Evolutionary conservation across 2,329 filamentous ascomycete species (phyloP), one percentile per base, ranked within the genome.

Genomic region (Hypoxylon sp.): DNA sequence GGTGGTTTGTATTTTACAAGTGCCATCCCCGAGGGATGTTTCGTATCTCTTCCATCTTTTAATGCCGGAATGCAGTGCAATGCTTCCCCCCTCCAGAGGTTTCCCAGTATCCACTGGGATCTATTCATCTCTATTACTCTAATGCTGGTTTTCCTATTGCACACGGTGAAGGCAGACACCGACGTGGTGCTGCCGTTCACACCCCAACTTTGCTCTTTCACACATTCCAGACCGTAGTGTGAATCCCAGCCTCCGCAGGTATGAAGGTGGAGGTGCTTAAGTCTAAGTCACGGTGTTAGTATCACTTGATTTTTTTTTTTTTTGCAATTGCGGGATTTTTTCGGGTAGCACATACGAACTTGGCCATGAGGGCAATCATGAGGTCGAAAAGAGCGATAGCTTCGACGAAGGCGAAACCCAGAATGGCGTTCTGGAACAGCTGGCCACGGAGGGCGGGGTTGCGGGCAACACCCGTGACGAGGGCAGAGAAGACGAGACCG

Each of bases 361-460:
- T 92, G 88, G 89, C 90, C 89, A 92, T 92, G 84, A 92, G 90
- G 83, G 89, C 89, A 91, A 92, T 86, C 89, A 92, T 92, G 76
- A 91, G 88, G 76, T 91, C 88, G 88, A 91, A 91, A 76, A 91
- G 87, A 89, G 89, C 89, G 73, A 91, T 92, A 82, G 91, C 91
- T 80, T 95, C 91, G 80, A 93, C 91, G 88, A 95, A 95, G 78
- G 91, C 91, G 84, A 95, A 95, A 84, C 91, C 91, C 77, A 95
- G 84, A 90, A 95, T 94, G 86, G 91, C 91, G 83, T 95, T 94
- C 72, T 90, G 91, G 90, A 95, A 96, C 76, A 96, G 91, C 87
- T 96, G 92, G 79, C 91, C 91, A 83, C 91, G 89, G 83, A 96
- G 90, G 77, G 89, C 90, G 76, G 91, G 91, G 90, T 96, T 96